Base-by-base conservation (phyloP, 805 yeast species). In the Yamadazyma laniorum region DNA sequence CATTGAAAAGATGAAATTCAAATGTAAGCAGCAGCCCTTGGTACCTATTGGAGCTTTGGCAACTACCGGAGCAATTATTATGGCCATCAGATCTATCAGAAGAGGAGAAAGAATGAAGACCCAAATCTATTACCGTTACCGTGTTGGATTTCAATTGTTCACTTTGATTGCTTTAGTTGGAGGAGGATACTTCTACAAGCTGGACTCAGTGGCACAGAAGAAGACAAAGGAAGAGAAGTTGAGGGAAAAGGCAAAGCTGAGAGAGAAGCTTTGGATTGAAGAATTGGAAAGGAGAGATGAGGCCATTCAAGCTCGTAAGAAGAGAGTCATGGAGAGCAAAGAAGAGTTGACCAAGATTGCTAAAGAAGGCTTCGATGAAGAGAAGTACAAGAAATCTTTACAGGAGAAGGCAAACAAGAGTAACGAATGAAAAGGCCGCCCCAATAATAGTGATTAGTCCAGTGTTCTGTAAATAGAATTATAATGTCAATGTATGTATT, bases 221-320 rank as follows among this genome's bases (percentile, higher is more conserved):
- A 66, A 70, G 45, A 56, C 79, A 5, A 74, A 75, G 37, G 91
- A 86, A 49, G 91, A 85, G 22, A 56, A 69, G 46, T 68, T 85
- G 49, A 67, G 78, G 37, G 85, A 81, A 51, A 85, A 86, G 75
- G 95, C 97, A 29, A 83, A 83, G 59, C 64, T 78, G 56, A 81
- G 97, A 69, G 96, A 90, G 57, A 70, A 67, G 52, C 57, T 90
- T 48, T 90, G 97, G 97, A 83, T 89, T 44, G 87, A 85, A 55
- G 95, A 85, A 54, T 72, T 89, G 53, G 97, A 89, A 57, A 77
- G 95, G 65, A 77, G 95, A 59, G 96, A 89, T 58, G 74, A 61
- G 11, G 84, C 80, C 40, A 78, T 81, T 40, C 80, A 83, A 56
- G 77, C 72, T 43, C 72, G 95, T 52, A 80, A 76, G 59, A 60